Evolutionary conservation across 2,329 filamentous ascomycete species (phyloP).

Genomic region (Orbilia blumenaviensis): DNA sequence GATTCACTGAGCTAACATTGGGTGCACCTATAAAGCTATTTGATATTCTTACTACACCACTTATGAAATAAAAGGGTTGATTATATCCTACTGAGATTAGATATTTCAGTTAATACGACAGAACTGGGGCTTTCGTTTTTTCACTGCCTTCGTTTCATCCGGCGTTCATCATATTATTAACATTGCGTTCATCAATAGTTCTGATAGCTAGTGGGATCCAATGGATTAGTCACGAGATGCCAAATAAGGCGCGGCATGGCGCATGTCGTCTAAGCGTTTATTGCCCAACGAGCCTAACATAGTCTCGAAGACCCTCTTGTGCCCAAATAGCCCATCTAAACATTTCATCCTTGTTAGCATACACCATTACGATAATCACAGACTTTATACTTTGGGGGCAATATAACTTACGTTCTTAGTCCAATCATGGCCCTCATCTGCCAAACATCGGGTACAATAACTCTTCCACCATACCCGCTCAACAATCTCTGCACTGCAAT

Average conservation of each 20-base stretch:
- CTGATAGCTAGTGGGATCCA: too few species aligned
- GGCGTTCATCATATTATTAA: too few species aligned
- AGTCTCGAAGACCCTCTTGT: slow-evolving; percentile 20
- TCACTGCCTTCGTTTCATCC: too few species aligned
- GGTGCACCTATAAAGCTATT: background rate
- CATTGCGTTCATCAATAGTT: too few species aligned
- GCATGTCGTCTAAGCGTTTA: background rate
- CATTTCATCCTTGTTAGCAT: background rate
- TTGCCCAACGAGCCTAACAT: slow-evolving; percentile 10
- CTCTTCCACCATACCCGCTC: slow-evolving; percentile 37
- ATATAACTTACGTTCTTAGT: slow-evolving; percentile 24
- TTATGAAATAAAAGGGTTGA: background rate
- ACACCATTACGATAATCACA: background rate
- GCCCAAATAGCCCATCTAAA: slow-evolving; percentile 24
- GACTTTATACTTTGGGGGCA: background rate
- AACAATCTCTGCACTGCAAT: slow-evolving; percentile 15
- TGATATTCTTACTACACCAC: background rate
- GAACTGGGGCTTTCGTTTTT: too few species aligned
- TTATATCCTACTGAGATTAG: too few species aligned
- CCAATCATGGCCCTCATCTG: slow-evolving; percentile 21
- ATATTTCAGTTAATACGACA: too few species aligned
- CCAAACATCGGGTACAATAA: slow-evolving; percentile 27
- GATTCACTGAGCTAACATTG: background rate
- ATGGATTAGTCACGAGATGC: too few species aligned
- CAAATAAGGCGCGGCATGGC: too few species aligned